Conservation (phyloP, 116 monocot genomes). For the Trichopus zeylanicus region DNA sequence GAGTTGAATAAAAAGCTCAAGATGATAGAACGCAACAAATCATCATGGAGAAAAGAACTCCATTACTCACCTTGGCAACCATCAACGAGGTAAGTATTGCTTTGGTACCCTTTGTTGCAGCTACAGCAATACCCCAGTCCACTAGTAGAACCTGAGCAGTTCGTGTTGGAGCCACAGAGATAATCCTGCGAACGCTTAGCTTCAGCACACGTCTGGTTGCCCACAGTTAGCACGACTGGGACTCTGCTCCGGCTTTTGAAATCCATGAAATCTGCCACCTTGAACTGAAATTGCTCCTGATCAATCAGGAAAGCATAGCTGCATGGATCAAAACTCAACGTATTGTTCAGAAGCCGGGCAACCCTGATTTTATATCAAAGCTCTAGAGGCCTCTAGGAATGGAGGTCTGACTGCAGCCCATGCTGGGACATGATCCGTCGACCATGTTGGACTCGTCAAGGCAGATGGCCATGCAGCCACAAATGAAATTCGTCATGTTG, state of each 20-base stretch:
- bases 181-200: not conserved
- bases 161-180: constrained; percentile 18
- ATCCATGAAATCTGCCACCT: not conserved
- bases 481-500: not conserved
- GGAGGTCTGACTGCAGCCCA: constrained; percentile 36
- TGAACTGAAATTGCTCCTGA: not conserved
- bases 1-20: too few relatives aligned
- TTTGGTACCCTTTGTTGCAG: constrained; percentile 35
- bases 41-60: not conserved
- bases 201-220: constrained; percentile 7
- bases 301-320: constrained; percentile 4
- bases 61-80: constrained; percentile 46
- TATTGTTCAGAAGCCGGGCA: constrained; percentile 1
- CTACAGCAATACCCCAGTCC: constrained; percentile 45
- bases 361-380: not conserved
- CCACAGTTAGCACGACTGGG: not conserved
- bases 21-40: too few relatives aligned
- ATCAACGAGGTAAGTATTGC: constrained; percentile 43
- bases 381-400: constrained; percentile 23
- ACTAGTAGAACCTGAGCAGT: constrained; percentile 25
- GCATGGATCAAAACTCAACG: not conserved
- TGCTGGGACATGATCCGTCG: constrained; percentile 28
- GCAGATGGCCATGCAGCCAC: constrained; percentile 35
- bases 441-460: not conserved
- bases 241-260: not conserved